Conservation (phyloP, 768 basidiomycete genomes). For the Sporobolomyces pararoseus region DNA sequence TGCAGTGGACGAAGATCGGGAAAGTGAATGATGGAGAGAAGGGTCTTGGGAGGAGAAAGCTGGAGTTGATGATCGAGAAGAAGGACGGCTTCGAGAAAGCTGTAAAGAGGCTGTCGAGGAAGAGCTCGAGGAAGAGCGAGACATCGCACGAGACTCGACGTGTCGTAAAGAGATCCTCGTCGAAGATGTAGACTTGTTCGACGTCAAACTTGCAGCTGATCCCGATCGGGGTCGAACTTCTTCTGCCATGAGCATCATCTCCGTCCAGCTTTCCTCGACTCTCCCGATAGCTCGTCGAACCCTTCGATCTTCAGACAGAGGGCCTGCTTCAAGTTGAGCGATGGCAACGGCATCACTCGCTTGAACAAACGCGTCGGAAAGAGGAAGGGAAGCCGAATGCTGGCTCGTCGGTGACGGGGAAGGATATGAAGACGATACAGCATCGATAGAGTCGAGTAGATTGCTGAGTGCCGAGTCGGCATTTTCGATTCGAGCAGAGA, state of each 20-base stretch:
- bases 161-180: slow-evolving; percentile 46
- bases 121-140: slow-evolving; percentile 60
- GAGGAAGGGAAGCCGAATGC: slow-evolving; percentile 53
- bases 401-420: slow-evolving; percentile 57
- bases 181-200: not conserved
- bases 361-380: slow-evolving; percentile 63
- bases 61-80: slow-evolving; percentile 1
- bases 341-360: slow-evolving; percentile 63
- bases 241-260: slow-evolving; percentile 73
- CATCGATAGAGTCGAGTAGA: slow-evolving; percentile 78
- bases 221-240: not conserved
- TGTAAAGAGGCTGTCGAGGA: not conserved
- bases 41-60: not conserved
- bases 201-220: slow-evolving; percentile 11
- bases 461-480: slow-evolving; percentile 80
- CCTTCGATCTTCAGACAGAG: slow-evolving; percentile 60
- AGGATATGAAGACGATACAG: slow-evolving; percentile 56
- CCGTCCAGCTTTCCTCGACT: slow-evolving; percentile 73
- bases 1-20: not conserved
- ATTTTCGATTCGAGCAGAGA: slow-evolving; percentile 55
- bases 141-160: slow-evolving; percentile 66
- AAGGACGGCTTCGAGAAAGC: slow-evolving; percentile 39
- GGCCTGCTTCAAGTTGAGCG: slow-evolving; percentile 47
- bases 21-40: not conserved
- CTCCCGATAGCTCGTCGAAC: slow-evolving; percentile 61